These are phyloP conservation scores for Cylindrodendrum hubeiense DNA, from an alignment of 2,329 filamentous ascomycete genomes.

Conservation along the genomic window DNA sequence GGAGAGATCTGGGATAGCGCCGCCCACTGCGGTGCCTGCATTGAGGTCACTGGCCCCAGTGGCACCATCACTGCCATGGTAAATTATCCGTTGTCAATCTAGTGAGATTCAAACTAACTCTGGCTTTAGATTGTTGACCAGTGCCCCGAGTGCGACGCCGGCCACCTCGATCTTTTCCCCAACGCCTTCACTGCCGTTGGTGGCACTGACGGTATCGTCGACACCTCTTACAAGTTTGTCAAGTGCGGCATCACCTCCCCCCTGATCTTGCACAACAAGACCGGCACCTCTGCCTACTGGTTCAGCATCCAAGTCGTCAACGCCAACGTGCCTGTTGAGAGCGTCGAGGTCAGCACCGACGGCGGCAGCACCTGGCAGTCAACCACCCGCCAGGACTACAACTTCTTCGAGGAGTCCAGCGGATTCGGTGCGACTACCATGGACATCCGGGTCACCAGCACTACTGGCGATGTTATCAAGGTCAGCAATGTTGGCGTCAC, in stretches of 20 bases:
- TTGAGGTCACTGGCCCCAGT: constrained; percentile 68
- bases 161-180: constrained; percentile 60
- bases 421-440: constrained; percentile 69
- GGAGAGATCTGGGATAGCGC: constrained; percentile 67
- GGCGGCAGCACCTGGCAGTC: constrained; percentile 68
- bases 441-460: constrained; percentile 67
- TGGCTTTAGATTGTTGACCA: constrained; percentile 56
- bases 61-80: constrained; percentile 75
- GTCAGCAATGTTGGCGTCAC: constrained; percentile 63
- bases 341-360: constrained; percentile 72
- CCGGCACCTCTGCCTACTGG: constrained; percentile 57
- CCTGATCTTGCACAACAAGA: constrained; percentile 59
- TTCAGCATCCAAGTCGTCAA: constrained; percentile 71
- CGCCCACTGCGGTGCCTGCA: constrained; percentile 71
- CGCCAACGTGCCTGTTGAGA: constrained; percentile 66
- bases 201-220: constrained; percentile 51
- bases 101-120: constrained; percentile 7
- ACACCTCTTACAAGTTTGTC: constrained; percentile 52
- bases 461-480: constrained; percentile 62
- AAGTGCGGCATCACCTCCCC: constrained; percentile 57
- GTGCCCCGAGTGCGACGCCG: constrained; percentile 55
- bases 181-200: constrained; percentile 55
- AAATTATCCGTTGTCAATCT: constrained; percentile 33
- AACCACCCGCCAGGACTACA: constrained; percentile 67
- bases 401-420: constrained; percentile 71